A percentile compares a stretch with the other conserved stretches of the same genome.
Conservation (phyloP, 768 basidiomycete species). For the Boletus rufocinnamomeus region DNA sequence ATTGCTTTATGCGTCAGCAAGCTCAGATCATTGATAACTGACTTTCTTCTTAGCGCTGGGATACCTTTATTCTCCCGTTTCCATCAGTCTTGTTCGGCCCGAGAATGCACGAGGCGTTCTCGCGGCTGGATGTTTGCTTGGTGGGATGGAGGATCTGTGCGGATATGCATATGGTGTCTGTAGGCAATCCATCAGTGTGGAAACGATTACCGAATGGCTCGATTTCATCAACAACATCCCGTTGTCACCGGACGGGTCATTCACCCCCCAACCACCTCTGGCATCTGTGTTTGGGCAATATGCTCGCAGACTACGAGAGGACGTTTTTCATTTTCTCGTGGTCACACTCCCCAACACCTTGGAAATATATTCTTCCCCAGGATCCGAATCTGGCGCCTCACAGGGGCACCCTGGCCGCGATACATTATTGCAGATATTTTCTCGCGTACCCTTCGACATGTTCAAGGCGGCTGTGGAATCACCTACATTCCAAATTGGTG, state of each 20-base stretch:
- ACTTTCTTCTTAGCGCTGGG: conserved; percentile 58
- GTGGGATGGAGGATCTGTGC: conserved; percentile 86
- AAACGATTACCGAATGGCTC: conserved; percentile 76
- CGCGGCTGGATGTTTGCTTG: conserved; percentile 81
- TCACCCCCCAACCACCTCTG: conserved; percentile 45
- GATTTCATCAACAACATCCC: conserved; percentile 68
- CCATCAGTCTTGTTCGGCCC: conserved; percentile 65
- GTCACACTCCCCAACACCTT: conserved; percentile 69
- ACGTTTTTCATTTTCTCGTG: conserved; percentile 77
- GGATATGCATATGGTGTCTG: conserved; percentile 77
- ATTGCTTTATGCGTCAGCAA: conserved; percentile 14
- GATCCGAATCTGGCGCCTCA: conserved; percentile 41
- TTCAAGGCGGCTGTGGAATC: conserved; percentile 84
- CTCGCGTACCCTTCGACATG: conserved; percentile 82
- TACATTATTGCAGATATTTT: conserved; percentile 70
- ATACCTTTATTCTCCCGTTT: conserved; percentile 76
- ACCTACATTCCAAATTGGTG: conserved; percentile 78
- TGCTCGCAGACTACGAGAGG: conserved; percentile 72
- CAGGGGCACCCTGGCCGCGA: conserved; percentile 54
- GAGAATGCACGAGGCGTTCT: conserved; percentile 85
- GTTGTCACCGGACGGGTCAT: conserved; percentile 47
- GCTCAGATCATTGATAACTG: conserved; percentile 23
- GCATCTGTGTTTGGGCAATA: conserved; percentile 74
- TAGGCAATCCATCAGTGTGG: conserved; percentile 71
- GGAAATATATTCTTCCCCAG: conserved; percentile 49